Percentiles rank a stretch among this genome's conserved stretches.
phyloP scores from a whole-genome alignment of 1,284 basidiomycete genomes.

The Serendipita sp. region DNA sequence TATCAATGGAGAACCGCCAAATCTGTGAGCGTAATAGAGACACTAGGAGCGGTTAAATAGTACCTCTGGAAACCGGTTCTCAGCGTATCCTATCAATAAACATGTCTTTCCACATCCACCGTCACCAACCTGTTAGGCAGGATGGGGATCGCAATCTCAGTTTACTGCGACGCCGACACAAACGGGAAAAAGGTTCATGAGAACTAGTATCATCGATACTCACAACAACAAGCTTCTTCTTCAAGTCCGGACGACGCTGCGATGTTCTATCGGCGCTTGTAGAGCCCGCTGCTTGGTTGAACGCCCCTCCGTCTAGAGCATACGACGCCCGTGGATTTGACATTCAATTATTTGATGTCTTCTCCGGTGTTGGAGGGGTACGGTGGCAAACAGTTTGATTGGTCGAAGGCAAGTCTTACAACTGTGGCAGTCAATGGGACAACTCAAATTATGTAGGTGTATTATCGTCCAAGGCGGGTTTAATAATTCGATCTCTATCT shows the following conservation, averaged over 20 bases:
- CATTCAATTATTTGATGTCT: not conserved
- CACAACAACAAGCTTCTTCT: conserved; percentile 83
- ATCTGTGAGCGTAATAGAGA: not conserved
- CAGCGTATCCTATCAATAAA: conserved; percentile 86
- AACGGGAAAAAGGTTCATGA: conserved; percentile 20
- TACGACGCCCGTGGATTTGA: conserved; percentile 1
- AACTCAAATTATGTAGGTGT: not conserved
- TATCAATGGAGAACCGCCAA: conserved; percentile 20
- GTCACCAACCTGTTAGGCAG: conserved; percentile 33
- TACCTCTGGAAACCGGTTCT: conserved; percentile 96
- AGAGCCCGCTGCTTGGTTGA: not conserved
- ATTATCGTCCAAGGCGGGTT: not conserved
- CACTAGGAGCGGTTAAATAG: conserved; percentile 11
- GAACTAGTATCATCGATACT: not conserved
- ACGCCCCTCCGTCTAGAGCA: not conserved
- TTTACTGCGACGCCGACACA: not conserved
- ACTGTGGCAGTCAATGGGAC: not conserved
- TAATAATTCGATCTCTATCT: not conserved
- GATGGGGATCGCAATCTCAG: conserved; percentile 1
- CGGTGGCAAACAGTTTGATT: not conserved
- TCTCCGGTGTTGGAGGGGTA: not conserved
- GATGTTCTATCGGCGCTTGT: not conserved
- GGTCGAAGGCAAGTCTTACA: not conserved
- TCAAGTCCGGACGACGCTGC: conserved; percentile 52
- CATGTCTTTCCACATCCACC: conserved; percentile 76